These are phyloP conservation scores for Strigomonas oncopelti DNA, from an alignment of 208 protist species.

Conservation along the genomic window DNA sequence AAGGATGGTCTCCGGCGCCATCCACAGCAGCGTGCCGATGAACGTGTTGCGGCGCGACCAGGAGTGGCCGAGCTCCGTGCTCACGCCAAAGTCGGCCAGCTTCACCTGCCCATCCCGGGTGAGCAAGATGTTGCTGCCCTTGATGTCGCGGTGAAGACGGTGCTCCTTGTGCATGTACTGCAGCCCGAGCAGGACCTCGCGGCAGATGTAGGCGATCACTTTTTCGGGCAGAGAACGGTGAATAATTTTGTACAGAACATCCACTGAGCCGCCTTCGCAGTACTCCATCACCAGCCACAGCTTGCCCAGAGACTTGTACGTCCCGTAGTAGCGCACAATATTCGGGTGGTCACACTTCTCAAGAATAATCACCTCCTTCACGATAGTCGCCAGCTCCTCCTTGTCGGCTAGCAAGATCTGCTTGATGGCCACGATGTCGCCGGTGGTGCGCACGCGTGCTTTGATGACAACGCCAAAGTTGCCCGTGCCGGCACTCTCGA, in stretches of 20 bases:
- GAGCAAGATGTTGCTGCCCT: conserved; percentile 91
- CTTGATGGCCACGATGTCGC: conserved; percentile 86
- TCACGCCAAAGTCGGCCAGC: conserved; percentile 91
- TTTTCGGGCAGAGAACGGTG: conserved; percentile 66
- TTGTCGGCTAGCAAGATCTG: conserved; percentile 80
- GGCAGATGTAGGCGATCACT: conserved; percentile 86
- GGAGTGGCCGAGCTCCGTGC: conserved; percentile 74
- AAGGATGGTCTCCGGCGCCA: conserved; percentile 89
- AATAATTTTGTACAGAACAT: conserved; percentile 83
- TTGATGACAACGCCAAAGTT: conserved; percentile 98
- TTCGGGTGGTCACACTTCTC: conserved; percentile 80
- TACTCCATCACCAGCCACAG: conserved; percentile 94
- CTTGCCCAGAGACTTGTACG: conserved; percentile 76
- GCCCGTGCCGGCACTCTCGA: conserved; percentile 86
- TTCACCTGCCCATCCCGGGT: conserved; percentile 88
- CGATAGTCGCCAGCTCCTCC: conserved; percentile 71
- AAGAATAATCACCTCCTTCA: conserved; percentile 86
- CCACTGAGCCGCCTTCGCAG: conserved; percentile 89
- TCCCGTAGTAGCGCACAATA: conserved; percentile 86
- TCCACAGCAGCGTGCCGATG: conserved; percentile 90
- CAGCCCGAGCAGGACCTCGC: conserved; percentile 77
- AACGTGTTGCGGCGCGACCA: conserved; percentile 87
- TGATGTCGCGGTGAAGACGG: conserved; percentile 93
- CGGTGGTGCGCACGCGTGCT: conserved; percentile 73
- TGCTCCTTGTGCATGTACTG: conserved; percentile 86